Conservation (phyloP, 2,329 filamentous ascomycete genomes). For the Huntiella decipiens region DNA sequence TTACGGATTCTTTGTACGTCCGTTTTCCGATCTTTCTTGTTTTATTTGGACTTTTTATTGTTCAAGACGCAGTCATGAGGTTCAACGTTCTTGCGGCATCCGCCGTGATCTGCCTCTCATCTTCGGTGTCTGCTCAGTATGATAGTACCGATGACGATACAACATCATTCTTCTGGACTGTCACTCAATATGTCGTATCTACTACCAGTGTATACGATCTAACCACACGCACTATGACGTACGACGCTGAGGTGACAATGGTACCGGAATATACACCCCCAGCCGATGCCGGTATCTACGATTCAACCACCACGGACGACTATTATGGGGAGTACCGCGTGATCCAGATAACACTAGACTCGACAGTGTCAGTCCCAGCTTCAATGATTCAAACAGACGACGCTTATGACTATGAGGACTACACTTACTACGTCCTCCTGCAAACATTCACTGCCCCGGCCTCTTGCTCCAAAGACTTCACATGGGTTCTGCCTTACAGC, state of each 20-base stretch:
- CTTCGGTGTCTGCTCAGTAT: background rate
- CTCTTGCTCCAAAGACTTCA: background rate
- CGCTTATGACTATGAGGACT: background rate
- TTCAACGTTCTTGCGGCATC: no score
- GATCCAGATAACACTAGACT: background rate
- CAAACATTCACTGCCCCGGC: background rate
- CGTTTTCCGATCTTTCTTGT: no score
- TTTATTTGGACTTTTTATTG: no score
- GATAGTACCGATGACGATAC: background rate
- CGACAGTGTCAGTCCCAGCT: background rate
- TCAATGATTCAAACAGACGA: background rate
- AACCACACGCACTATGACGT: background rate
- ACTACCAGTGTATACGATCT: background rate
- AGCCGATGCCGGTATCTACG: background rate
- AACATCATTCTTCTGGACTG: background rate
- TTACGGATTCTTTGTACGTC: no score
- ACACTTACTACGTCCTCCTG: background rate
- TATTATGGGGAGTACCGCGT: background rate
- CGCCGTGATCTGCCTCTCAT: no score
- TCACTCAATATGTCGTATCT: background rate
- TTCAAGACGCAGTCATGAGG: no score
- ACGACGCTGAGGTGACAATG: background rate
- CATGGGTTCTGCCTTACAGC: background rate
- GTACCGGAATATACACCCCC: background rate
- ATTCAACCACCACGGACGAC: background rate